Conservation (phyloP, 2,329 filamentous ascomycete species). For the Epichloe sylvatica region DNA sequence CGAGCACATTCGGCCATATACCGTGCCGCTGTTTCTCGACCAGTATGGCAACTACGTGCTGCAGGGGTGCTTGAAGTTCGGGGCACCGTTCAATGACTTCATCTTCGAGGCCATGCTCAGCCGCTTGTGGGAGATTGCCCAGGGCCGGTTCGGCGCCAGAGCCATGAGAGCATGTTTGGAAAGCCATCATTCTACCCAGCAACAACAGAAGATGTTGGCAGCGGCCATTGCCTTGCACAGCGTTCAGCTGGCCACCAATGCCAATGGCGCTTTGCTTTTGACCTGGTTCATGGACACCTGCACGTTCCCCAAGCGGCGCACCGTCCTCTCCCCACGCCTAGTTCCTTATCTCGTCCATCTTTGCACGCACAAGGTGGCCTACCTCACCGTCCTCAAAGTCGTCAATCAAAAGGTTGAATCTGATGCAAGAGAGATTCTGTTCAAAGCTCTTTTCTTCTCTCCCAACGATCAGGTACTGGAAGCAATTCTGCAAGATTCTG, state of each 20-base stretch:
- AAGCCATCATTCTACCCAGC: slow-evolving; percentile 86
- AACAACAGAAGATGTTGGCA: slow-evolving; percentile 89
- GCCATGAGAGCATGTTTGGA: slow-evolving; percentile 96
- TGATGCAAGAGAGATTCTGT: slow-evolving; percentile 77
- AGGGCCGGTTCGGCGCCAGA: slow-evolving; percentile 85
- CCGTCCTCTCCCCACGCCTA: slow-evolving; percentile 79
- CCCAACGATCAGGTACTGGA: slow-evolving; percentile 75
- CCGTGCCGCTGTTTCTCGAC: slow-evolving; percentile 82
- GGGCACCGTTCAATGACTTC: slow-evolving; percentile 78
- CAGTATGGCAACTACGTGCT: slow-evolving; percentile 98
- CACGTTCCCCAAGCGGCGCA: slow-evolving; percentile 82
- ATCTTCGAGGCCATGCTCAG: slow-evolving; percentile 97
- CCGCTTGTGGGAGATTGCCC: slow-evolving; percentile 82
- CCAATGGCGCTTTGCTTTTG: slow-evolving; percentile 82
- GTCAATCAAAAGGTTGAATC: slow-evolving; percentile 95
- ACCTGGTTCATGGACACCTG: slow-evolving; percentile 99
- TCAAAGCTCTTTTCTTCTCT: slow-evolving; percentile 87
- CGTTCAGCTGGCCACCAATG: slow-evolving; percentile 88
- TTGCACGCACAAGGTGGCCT: slow-evolving; percentile 97
- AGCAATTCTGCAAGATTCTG: slow-evolving; percentile 79
- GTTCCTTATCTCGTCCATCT: slow-evolving; percentile 88
- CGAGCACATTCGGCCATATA: slow-evolving; percentile 71
- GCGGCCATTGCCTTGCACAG: slow-evolving; percentile 93
- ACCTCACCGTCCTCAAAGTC: slow-evolving; percentile 91
- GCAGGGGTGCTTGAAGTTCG: slow-evolving; percentile 90